These are phyloP conservation scores for Diaporthe nobilis DNA, from an alignment of 2,329 filamentous ascomycete genomes.

Conservation along the genomic window DNA sequence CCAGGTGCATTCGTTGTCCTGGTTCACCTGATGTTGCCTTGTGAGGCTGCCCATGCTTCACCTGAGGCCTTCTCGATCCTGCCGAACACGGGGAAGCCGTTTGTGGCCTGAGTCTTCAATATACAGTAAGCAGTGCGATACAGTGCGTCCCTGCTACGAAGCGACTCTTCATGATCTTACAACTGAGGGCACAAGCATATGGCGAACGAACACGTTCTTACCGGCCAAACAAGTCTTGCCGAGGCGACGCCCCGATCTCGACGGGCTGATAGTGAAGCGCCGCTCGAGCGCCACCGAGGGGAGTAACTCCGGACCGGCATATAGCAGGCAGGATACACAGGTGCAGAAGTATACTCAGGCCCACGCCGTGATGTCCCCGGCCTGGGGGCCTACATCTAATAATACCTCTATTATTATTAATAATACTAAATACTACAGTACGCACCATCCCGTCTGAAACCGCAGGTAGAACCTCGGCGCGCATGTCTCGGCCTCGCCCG, in stretches of 20 bases:
- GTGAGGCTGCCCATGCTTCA: slow-evolving; percentile 1
- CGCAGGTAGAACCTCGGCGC: background rate
- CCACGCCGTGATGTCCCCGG: background rate
- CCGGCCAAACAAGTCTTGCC: slow-evolving; percentile 1
- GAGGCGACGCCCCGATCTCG: slow-evolving; percentile 1
- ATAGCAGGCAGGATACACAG: background rate
- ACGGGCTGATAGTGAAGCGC: slow-evolving; percentile 14
- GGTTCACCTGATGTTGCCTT: slow-evolving; percentile 21
- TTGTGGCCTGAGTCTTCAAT: background rate
- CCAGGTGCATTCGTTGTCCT: background rate
- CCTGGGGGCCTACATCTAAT: background rate
- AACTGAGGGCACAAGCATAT: background rate
- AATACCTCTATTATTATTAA: background rate
- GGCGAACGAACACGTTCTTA: background rate
- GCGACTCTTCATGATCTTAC: too few species aligned
- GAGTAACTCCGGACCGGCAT: slow-evolving; percentile 31
- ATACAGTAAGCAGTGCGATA: background rate
- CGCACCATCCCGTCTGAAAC: background rate
- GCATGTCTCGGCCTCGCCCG: slow-evolving; percentile 19
- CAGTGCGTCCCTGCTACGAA: too few species aligned
- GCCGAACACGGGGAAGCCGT: background rate
- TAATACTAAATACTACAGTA: background rate
- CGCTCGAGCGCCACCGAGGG: background rate
- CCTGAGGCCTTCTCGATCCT: background rate
- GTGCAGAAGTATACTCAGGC: background rate